phyloP scores from a whole-genome alignment of 495 filamentous ascomycete species.

The Neurospora intermedia region DNA sequence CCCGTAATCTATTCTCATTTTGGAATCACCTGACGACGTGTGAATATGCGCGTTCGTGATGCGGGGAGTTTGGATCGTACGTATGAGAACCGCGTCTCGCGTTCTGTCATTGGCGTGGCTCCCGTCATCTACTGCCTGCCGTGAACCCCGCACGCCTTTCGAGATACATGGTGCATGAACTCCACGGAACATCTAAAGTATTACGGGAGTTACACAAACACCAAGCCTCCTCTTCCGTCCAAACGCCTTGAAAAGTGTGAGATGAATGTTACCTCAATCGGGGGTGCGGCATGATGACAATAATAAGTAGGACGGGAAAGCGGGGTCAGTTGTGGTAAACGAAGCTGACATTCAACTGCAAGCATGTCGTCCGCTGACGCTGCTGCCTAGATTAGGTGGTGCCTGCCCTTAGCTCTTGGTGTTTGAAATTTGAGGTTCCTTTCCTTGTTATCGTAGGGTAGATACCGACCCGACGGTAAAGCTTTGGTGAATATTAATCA shows the following conservation, averaged over 20 bases:
- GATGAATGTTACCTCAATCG: background rate
- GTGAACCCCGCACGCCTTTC: background rate
- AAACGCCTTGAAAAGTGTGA: background rate
- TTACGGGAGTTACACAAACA: background rate
- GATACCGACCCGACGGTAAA: no score
- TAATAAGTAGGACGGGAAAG: background rate
- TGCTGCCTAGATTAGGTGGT: background rate
- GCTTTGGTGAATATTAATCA: no score
- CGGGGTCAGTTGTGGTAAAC: background rate
- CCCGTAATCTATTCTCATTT: background rate
- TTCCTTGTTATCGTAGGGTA: no score
- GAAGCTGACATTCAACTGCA: background rate
- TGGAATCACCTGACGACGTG: constrained; percentile 12
- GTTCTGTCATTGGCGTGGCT: background rate
- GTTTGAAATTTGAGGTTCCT: background rate
- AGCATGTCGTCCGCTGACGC: background rate
- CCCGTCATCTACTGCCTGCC: background rate
- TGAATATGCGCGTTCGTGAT: background rate
- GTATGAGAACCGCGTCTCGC: background rate
- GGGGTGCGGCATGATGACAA: background rate
- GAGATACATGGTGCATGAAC: background rate
- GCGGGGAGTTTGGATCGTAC: constrained; percentile 2
- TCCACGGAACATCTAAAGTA: background rate
- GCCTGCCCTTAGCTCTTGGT: background rate
- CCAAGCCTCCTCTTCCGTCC: background rate